phyloP scores from a whole-genome alignment of 495 filamentous ascomycete species.

The Filosporella fistucella region DNA sequence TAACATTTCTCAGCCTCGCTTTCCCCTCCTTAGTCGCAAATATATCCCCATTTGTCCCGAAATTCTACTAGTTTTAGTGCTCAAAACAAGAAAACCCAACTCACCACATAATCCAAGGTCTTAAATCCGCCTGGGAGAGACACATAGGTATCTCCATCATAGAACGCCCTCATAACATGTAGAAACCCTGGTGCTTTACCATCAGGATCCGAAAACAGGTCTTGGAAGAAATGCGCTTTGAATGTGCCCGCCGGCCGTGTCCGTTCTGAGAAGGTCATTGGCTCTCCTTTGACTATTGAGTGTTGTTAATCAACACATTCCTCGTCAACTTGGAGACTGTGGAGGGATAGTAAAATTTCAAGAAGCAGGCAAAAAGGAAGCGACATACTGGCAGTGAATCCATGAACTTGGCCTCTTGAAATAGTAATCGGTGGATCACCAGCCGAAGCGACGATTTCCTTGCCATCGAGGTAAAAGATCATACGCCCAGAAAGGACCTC shows the following conservation, averaged over 20 bases:
- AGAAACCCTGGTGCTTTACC: neutral
- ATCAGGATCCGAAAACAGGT: neutral
- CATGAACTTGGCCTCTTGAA: neutral
- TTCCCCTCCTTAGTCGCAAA: too few relatives aligned
- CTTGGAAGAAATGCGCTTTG: slow-evolving; percentile 2
- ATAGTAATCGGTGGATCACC: neutral
- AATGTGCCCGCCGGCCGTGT: neutral
- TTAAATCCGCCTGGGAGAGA: neutral
- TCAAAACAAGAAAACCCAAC: too few relatives aligned
- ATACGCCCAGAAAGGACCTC: neutral
- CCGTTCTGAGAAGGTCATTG: neutral
- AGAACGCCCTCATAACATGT: neutral
- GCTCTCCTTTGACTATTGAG: neutral
- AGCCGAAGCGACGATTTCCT: neutral
- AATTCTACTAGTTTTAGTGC: too few relatives aligned
- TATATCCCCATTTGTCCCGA: too few relatives aligned
- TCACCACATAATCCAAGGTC: neutral
- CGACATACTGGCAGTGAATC: neutral
- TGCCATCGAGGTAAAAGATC: neutral
- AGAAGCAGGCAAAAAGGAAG: neutral
- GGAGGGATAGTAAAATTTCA: neutral
- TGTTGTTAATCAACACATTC: too few relatives aligned
- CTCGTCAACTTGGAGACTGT: too few relatives aligned
- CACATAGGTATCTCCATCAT: neutral
- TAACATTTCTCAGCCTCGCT: too few relatives aligned